Base-by-base conservation (phyloP, 108 stramenopile genomes). In the Fistulifera pelliculosa region DNA sequence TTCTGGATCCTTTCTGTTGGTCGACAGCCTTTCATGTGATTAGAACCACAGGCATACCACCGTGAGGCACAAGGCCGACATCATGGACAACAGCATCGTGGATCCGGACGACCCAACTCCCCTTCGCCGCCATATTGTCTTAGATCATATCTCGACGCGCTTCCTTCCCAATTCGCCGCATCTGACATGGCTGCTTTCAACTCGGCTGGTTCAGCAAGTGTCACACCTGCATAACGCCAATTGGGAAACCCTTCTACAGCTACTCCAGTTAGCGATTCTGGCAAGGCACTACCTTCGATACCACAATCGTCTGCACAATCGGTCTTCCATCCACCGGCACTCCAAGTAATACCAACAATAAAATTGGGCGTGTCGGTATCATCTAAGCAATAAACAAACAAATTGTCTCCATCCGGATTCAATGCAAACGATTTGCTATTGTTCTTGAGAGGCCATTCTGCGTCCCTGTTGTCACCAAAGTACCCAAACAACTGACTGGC, bases 381-480 rank as follows among this genome's bases (percentile, higher is more conserved):
- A 23, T 58, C 26, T 14, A 43, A 26, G 49, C 56, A 58, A 23
- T 58, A 58, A 2, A 58, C 22, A 23, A 58, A 58, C 5, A 58
- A 14, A 13, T 43, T 43, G n/a, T 58, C 56, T 14, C 56, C 56
- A 3, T 14, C 17, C 8, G 26, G 19, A 15, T 45, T 17, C 41
- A 58, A n/a, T 23, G 18, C 26, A 23, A 47, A 58, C 43, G 16
- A 25, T 18, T 14, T 45, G 38, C 23, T 25, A 35, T 35, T 35
- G 31, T 35, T 35, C 31, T 6, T 35, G 31, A 35, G 31, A 3
- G 50, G 50, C 18, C n/a, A 18, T 11, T 51, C 23, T 16, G 2
- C 22, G 6, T 24, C 18, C 22, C 21, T 18, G 25, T 51, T 24
- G n/a, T 17, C 54, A 13, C 23, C 38, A n/a, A 27, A 27, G 22